These are phyloP conservation scores for Xylariaceae sp. DNA, from an alignment of 2,329 filamentous ascomycete genomes.

Conservation along the genomic window DNA sequence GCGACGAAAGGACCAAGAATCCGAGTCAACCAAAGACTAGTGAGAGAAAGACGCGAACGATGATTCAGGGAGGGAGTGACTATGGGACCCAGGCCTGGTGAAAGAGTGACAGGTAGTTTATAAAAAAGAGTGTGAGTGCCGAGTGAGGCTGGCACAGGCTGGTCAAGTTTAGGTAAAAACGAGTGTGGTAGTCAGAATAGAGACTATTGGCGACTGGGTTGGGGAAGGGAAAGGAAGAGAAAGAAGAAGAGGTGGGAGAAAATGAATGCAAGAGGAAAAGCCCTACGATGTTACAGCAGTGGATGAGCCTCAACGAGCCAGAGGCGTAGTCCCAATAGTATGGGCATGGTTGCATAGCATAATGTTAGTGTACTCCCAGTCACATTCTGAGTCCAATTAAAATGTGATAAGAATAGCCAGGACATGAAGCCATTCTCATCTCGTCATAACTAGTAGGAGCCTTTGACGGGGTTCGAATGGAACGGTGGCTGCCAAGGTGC, in stretches of 20 bases:
- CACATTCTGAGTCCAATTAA: slow-evolving; percentile 10
- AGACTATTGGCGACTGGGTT: slow-evolving; percentile 21
- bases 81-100: slow-evolving; percentile 13
- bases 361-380: slow-evolving; percentile 3
- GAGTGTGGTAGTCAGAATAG: slow-evolving; percentile 23
- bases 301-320: slow-evolving; percentile 9
- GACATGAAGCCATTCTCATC: neutral
- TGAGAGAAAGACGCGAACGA: neutral
- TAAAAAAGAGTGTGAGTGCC: slow-evolving; percentile 28
- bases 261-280: slow-evolving; percentile 2
- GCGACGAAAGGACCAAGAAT: neutral
- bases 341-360: neutral
- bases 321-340: neutral
- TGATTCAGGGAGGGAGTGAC: slow-evolving; percentile 3
- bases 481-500: slow-evolving; percentile 1
- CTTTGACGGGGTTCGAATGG: neutral
- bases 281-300: slow-evolving; percentile 17
- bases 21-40: slow-evolving; percentile 1
- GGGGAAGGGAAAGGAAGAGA: slow-evolving; percentile 7
- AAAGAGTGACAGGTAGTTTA: slow-evolving; percentile 19
- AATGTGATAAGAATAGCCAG: slow-evolving; percentile 19
- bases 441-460: neutral
- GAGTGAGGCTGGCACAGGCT: slow-evolving; percentile 17
- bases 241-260: neutral
- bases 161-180: slow-evolving; percentile 14